phyloP scores from a whole-genome alignment of 129 eudicot species.

The Deinandra increscens region DNA sequence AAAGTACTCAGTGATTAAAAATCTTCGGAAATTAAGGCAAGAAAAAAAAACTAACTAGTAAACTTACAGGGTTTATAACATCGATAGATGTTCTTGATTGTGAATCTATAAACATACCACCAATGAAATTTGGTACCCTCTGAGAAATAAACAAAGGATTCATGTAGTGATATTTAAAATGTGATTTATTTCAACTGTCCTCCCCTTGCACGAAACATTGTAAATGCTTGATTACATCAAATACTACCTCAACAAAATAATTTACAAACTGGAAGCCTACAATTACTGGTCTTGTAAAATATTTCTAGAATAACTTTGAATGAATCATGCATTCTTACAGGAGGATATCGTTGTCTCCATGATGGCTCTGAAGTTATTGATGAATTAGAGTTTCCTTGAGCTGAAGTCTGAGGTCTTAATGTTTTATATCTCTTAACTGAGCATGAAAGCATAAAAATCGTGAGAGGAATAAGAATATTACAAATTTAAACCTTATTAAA shows the following conservation, averaged over 20 bases:
- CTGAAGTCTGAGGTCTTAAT: slow-evolving; percentile 57
- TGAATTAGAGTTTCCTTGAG: slow-evolving; percentile 60
- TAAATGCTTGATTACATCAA: slow-evolving; percentile 13
- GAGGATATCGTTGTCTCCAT: slow-evolving; percentile 82
- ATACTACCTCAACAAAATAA: not conserved
- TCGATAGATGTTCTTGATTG: slow-evolving; percentile 65
- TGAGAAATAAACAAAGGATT: slow-evolving; percentile 30
- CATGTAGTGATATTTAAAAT: slow-evolving; percentile 3
- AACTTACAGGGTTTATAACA: slow-evolving; percentile 83
- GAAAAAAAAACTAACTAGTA: not conserved
- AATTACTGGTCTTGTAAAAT: not conserved
- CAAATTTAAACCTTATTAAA: slow-evolving; percentile 14
- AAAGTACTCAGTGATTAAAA: not conserved
- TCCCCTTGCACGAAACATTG: slow-evolving; percentile 4
- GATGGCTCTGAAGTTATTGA: slow-evolving; percentile 68
- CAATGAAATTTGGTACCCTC: slow-evolving; percentile 85
- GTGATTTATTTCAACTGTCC: not conserved
- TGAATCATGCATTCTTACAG: slow-evolving; percentile 44
- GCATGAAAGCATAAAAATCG: slow-evolving; percentile 17
- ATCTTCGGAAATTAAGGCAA: not conserved
- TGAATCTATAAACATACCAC: slow-evolving; percentile 84
- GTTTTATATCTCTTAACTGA: slow-evolving; percentile 73
- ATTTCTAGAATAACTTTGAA: not conserved
- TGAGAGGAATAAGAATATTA: slow-evolving; percentile 2
- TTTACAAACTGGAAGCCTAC: slow-evolving; percentile 8